phyloP scores from a whole-genome alignment of 805 yeast species.

The Lipomyces chichibuensis region DNA sequence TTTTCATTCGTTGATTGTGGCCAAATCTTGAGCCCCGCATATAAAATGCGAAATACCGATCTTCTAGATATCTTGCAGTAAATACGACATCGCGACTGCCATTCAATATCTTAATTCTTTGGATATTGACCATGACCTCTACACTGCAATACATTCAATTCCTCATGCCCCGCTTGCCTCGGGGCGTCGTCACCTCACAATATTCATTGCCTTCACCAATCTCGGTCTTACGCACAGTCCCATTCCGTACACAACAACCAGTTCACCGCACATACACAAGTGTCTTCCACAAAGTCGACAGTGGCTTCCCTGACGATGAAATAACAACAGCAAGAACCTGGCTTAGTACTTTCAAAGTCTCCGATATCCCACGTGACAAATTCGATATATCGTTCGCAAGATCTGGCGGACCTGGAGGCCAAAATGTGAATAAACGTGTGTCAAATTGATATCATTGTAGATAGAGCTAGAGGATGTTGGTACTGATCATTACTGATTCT shows the following conservation, averaged over 20 bases:
- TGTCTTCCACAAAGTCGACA: slow-evolving; percentile 8
- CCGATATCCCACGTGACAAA: slow-evolving; percentile 50
- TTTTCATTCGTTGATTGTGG: no score
- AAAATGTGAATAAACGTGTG: slow-evolving; percentile 75
- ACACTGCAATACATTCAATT: not conserved
- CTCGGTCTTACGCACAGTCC: not conserved
- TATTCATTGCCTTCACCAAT: not conserved
- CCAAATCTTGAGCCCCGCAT: no score
- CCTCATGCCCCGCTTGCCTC: not conserved
- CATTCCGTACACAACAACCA: not conserved
- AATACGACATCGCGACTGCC: not conserved
- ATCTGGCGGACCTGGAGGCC: slow-evolving; percentile 87
- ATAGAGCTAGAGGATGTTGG: not conserved
- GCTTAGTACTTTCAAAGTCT: slow-evolving; percentile 45
- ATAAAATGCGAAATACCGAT: not conserved
- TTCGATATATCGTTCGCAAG: slow-evolving; percentile 57
- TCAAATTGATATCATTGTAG: not conserved
- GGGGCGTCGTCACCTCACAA: not conserved
- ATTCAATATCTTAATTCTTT: not conserved
- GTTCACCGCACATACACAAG: not conserved
- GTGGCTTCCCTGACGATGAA: slow-evolving; percentile 4
- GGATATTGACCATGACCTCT: not conserved
- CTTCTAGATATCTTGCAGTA: not conserved
- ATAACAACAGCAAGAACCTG: slow-evolving; percentile 48
- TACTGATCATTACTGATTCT: not conserved